Evolutionary conservation across 202 grass and related monocot genomes (phyloP).

Genomic region (Panicum hallii): DNA sequence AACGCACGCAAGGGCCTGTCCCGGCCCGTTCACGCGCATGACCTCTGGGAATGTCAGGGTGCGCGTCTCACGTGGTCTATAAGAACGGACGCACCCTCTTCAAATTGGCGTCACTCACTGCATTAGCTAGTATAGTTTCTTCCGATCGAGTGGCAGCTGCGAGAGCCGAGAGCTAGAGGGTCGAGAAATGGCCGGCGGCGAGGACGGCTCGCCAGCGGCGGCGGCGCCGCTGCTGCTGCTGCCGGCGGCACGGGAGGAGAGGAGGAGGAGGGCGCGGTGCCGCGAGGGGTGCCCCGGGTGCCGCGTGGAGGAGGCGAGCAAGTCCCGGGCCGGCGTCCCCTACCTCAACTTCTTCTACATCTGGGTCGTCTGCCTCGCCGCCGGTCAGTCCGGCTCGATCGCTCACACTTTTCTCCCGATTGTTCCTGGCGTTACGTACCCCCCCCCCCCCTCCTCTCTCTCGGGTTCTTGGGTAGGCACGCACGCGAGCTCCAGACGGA

Average conservation of each 20-base stretch:
- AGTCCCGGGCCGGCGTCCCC: constrained; percentile 47
- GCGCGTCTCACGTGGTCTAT: too few relatives aligned
- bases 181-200: constrained; percentile 8
- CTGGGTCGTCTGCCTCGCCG: constrained; percentile 57
- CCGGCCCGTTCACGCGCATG: too few relatives aligned
- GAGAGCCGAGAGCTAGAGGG: not conserved
- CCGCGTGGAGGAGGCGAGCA: constrained; percentile 44
- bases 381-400: too few relatives aligned
- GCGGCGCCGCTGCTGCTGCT: not conserved
- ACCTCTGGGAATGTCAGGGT: too few relatives aligned
- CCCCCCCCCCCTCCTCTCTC: too few relatives aligned
- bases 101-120: not conserved
- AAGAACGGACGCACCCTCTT: not conserved
- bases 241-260: not conserved
- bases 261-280: not conserved
- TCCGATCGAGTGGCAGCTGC: not conserved
- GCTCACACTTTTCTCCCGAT: too few relatives aligned
- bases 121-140: too few relatives aligned
- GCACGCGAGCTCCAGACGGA: too few relatives aligned
- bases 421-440: not conserved
- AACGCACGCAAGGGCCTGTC: too few relatives aligned
- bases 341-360: constrained; percentile 74
- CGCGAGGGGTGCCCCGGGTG: constrained; percentile 55
- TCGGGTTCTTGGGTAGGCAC: too few relatives aligned
- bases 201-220: not conserved